A percentile compares a stretch with the other conserved stretches of the same genome.
Evolutionary conservation across 2,329 filamentous ascomycete species (phyloP).

Genomic region (Fusarium brachygibbosum): DNA sequence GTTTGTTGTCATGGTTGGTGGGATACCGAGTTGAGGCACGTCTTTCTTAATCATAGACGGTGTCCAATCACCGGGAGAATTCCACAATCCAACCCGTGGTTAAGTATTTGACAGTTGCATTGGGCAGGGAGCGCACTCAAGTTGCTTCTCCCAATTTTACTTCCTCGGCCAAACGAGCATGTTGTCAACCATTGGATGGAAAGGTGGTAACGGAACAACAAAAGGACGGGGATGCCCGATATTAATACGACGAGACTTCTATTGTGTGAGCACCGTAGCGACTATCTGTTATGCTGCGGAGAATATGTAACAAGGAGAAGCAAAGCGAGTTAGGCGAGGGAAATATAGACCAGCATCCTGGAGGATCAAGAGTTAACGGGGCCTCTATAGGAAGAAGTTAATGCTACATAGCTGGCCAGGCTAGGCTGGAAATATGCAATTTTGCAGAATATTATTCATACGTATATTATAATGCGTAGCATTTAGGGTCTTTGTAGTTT

Average conservation of each 20-base stretch:
- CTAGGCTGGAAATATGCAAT: constrained; percentile 4
- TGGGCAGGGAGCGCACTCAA: constrained; percentile 15
- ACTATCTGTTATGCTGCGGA: constrained; percentile 29
- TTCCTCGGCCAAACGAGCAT: not conserved
- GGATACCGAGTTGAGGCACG: constrained; percentile 16
- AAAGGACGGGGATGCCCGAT: constrained; percentile 21
- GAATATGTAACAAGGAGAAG: constrained; percentile 34
- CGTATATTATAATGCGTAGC: not conserved
- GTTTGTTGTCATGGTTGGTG: constrained; percentile 27
- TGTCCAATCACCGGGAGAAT: constrained; percentile 28
- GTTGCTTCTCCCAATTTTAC: constrained; percentile 20
- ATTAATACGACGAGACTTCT: constrained; percentile 5
- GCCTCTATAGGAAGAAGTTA: not conserved
- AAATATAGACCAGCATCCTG: constrained; percentile 12
- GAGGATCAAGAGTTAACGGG: constrained; percentile 1
- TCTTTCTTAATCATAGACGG: constrained; percentile 28
- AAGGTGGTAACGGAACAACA: not conserved
- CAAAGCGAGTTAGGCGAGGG: constrained; percentile 13
- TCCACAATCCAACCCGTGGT: constrained; percentile 8
- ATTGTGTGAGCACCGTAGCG: constrained; percentile 19
- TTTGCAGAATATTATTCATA: not conserved
- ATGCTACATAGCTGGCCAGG: not conserved
- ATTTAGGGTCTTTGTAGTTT: not conserved
- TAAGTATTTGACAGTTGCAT: constrained; percentile 14
- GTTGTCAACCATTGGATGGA: not conserved